phyloP scores from a whole-genome alignment of 768 basidiomycete genomes.

The Ramaria sp. region DNA sequence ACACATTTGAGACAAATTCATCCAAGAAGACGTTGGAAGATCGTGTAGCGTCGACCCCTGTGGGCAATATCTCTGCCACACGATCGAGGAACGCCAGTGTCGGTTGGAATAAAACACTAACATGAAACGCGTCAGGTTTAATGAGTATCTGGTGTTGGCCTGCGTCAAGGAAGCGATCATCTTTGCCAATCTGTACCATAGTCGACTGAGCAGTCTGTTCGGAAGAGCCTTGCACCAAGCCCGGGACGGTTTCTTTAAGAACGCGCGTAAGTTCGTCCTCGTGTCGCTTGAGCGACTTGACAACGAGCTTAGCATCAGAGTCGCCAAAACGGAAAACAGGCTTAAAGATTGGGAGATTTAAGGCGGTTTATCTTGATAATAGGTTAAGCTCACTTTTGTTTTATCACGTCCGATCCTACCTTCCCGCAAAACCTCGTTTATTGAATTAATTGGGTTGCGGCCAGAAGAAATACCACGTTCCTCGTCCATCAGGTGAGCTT shows the following conservation, averaged over 20 bases:
- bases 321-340: conserved; percentile 86
- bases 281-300: conserved; percentile 56
- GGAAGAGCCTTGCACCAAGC: conserved; percentile 64
- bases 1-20: conserved; percentile 87
- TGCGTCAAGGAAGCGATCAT: conserved; percentile 62
- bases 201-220: conserved; percentile 43
- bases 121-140: conserved; percentile 88
- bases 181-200: conserved; percentile 48
- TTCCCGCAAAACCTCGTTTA: conserved; percentile 87
- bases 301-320: conserved; percentile 65
- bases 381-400: conserved; percentile 44
- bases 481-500: conserved; percentile 89
- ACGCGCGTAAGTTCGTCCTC: conserved; percentile 80
- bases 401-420: conserved; percentile 71
- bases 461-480: conserved; percentile 68
- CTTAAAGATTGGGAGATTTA: conserved; percentile 28
- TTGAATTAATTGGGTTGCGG: conserved; percentile 82
- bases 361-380: background rate
- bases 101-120: conserved; percentile 89
- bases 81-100: conserved; percentile 77
- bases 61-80: conserved; percentile 60
- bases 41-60: conserved; percentile 52
- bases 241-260: conserved; percentile 87
- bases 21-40: conserved; percentile 70
- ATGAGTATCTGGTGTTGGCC: conserved; percentile 81